Evolutionary conservation across 768 basidiomycete species (phyloP), one percentile per base, ranked within the genome.

Genomic region (Trametes sanguinea): DNA sequence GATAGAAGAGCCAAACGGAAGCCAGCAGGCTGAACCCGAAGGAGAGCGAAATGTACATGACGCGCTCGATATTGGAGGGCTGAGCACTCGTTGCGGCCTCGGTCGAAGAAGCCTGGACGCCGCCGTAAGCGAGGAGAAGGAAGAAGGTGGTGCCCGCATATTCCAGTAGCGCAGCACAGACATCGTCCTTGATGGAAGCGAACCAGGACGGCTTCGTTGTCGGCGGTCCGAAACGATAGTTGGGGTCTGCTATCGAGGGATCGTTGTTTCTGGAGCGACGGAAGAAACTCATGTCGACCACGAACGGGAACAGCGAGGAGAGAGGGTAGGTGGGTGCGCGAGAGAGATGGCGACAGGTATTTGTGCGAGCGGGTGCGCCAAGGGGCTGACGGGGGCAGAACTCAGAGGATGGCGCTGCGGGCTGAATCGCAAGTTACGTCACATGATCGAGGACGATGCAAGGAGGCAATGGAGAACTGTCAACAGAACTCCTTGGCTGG

Each of bases 1-100:
- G 80, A 69, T 81, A 89, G 73, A 89, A 89, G 10, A 87, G 67
- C 87, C 88, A 90, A 7, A 82, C 86, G 2, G 83, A 83, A 45
- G 84, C 79, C 50, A 88, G 76, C 47, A 90, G 79, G 64, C 81
- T 81, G 50, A 89, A 71, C 0, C 88, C 87, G 79, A 87, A 84
- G 51, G 77, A 80, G 0, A 81, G 79, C 4, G 87, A 79, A 33
- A 86, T 81, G 72, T 86, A 89, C 59, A 85, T 72, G 44, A 78
- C 72, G 22, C 77, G 80, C 56, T 79, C 78, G 61, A 82, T 67
- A 56, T 57, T 51, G 29, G 63, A 43, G 13, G 9, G 47, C 32
- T 66, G 58, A 22, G 40, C 22, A 33, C 61, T 65, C 11, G 66
- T 39, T 13, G 32, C 37, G 0, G 63, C 54, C 10, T 65, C 68